phyloP scores from a whole-genome alignment of 2,329 filamentous ascomycete genomes.

The Penicillium brevicompactum region DNA sequence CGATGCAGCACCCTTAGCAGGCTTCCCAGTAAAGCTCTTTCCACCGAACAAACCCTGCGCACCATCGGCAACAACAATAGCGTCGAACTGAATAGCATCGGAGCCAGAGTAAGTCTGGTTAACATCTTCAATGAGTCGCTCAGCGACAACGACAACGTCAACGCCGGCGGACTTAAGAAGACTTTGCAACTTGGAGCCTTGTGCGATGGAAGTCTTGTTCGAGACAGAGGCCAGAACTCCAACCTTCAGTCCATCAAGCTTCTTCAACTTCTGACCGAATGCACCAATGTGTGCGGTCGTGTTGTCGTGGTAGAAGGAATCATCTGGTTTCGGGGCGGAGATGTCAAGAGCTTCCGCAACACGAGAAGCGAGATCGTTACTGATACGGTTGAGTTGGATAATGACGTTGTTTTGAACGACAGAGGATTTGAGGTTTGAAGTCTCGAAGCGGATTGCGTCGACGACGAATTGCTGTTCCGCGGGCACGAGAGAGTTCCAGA shows the following conservation, averaged over 20 bases:
- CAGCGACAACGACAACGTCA: conserved; percentile 62
- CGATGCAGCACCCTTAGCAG: conserved; percentile 49
- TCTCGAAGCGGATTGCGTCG: conserved; percentile 74
- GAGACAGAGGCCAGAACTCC: conserved; percentile 60
- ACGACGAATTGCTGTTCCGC: conserved; percentile 71
- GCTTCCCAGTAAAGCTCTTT: conserved; percentile 18
- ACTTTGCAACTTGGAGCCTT: conserved; percentile 55
- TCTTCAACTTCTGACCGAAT: conserved; percentile 60
- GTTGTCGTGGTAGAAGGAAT: conserved; percentile 70
- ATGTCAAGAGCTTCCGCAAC: conserved; percentile 66
- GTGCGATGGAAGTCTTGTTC: conserved; percentile 47
- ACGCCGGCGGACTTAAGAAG: conserved; percentile 49
- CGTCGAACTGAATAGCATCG: conserved; percentile 53
- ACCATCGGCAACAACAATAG: conserved; percentile 60
- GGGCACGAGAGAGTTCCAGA: conserved; percentile 70
- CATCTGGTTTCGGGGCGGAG: conserved; percentile 59
- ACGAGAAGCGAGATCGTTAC: conserved; percentile 66
- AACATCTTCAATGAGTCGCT: conserved; percentile 57
- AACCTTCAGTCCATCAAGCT: conserved; percentile 64
- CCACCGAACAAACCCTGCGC: conserved; percentile 55
- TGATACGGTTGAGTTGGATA: conserved; percentile 68
- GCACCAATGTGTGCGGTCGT: conserved; percentile 63
- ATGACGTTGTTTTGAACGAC: conserved; percentile 67
- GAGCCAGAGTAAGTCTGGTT: conserved; percentile 67
- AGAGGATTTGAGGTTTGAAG: conserved; percentile 58